These are phyloP conservation scores for Neopestalotiopsis sp. DNA, from an alignment of 2,329 filamentous ascomycete species.

Conservation along the genomic window DNA sequence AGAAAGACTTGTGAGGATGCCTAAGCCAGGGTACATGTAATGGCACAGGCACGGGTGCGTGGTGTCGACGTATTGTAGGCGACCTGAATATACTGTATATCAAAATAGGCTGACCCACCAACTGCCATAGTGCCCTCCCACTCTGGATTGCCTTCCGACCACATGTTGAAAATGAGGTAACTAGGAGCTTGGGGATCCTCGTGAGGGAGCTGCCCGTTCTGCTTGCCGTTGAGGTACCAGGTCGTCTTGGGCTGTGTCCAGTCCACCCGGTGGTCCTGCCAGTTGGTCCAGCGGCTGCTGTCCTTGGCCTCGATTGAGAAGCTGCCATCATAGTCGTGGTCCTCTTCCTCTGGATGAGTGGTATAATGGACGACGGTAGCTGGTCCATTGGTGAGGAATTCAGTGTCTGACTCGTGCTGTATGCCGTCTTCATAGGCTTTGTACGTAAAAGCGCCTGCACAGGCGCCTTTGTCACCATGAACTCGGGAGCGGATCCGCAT, in stretches of 20 bases:
- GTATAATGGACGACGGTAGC: conserved; percentile 7
- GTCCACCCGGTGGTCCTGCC: conserved; percentile 9
- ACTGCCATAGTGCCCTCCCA: conserved; percentile 9
- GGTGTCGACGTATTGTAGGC: conserved; percentile 11
- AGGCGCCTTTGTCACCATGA: not conserved
- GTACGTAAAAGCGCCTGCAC: conserved; percentile 4
- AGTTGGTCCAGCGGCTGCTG: not conserved
- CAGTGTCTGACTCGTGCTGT: conserved; percentile 8
- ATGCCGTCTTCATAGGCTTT: not conserved
- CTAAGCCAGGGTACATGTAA: conserved; percentile 1
- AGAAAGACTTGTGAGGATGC: no score
- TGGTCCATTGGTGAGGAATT: not conserved
- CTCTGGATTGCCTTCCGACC: conserved; percentile 3
- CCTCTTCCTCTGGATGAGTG: conserved; percentile 5
- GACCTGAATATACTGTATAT: conserved; percentile 8
- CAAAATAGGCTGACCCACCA: conserved; percentile 1
- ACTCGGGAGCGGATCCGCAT: not conserved
- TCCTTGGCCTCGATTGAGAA: not conserved
- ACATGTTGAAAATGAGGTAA: conserved; percentile 10
- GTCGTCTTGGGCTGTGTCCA: conserved; percentile 11
- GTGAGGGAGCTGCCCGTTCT: conserved; percentile 7
- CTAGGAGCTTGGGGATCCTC: not conserved
- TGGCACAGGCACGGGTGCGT: conserved; percentile 2
- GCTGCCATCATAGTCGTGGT: conserved; percentile 7
- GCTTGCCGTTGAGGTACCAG: conserved; percentile 11